These are phyloP conservation scores for Neocatenulostroma microsporum DNA, from an alignment of 2,329 filamentous ascomycete species.

Conservation along the genomic window DNA sequence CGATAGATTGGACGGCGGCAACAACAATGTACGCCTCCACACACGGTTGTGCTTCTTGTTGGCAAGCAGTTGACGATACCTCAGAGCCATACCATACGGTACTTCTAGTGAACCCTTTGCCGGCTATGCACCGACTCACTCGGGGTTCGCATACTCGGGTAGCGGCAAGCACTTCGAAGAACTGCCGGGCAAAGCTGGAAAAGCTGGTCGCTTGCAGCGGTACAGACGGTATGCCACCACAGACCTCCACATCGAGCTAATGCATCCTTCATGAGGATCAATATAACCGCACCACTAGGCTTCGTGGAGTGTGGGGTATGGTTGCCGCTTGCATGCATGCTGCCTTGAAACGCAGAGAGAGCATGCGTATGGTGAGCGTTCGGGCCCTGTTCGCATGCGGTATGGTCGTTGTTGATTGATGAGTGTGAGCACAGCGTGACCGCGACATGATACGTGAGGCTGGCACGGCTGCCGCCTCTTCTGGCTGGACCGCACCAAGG, in stretches of 20 bases:
- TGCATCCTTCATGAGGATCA: background rate
- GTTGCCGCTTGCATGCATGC: background rate
- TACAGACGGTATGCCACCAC: background rate
- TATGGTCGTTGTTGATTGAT: background rate
- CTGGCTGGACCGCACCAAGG: background rate
- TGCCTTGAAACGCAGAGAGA: background rate
- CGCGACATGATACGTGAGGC: conserved; percentile 1
- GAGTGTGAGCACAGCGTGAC: background rate
- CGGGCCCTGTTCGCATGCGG: background rate
- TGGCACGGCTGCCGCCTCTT: no score
- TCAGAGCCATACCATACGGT: no score
- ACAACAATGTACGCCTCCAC: no score
- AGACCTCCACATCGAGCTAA: conserved; percentile 1
- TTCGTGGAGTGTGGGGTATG: conserved; percentile 1
- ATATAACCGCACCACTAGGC: background rate
- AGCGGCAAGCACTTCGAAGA: no score
- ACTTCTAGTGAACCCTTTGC: no score
- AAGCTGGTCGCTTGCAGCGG: background rate
- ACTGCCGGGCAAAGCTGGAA: no score
- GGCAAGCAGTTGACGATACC: no score
- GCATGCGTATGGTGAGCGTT: background rate
- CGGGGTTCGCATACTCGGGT: no score
- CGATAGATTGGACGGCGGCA: no score
- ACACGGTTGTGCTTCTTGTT: no score
- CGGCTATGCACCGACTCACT: no score